phyloP scores from a whole-genome alignment of 192 early-diverging fungal species.

The Paraglomus occultum region DNA sequence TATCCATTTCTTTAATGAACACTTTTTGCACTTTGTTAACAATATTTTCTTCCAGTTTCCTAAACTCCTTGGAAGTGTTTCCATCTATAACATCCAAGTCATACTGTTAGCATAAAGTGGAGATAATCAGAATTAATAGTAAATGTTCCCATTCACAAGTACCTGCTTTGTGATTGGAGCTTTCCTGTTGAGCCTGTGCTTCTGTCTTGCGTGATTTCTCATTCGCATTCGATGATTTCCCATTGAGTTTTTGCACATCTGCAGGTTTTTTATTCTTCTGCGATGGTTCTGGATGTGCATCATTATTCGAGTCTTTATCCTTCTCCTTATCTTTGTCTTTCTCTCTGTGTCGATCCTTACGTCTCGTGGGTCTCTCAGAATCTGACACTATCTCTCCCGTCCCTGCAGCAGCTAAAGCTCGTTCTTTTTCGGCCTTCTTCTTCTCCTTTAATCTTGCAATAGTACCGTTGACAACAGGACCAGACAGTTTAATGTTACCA shows the following conservation, averaged over 20 bases:
- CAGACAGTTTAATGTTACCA: constrained; percentile 38
- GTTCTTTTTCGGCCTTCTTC: constrained; percentile 25
- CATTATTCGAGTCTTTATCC: background rate
- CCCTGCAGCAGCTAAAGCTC: constrained; percentile 1
- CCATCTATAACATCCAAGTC: no score
- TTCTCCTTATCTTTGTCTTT: constrained; percentile 34
- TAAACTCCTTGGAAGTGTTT: constrained; percentile 22
- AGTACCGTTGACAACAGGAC: constrained; percentile 41
- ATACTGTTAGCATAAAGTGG: no score
- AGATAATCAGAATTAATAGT: no score
- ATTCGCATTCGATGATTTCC: background rate
- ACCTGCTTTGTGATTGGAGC: no score
- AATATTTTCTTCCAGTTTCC: constrained; percentile 32
- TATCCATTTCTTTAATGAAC: constrained; percentile 32
- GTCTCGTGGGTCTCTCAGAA: constrained; percentile 16
- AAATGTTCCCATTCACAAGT: no score
- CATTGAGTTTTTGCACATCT: constrained; percentile 9
- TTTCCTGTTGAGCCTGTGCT: background rate
- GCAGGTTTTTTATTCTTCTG: constrained; percentile 4
- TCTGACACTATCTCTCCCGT: constrained; percentile 18
- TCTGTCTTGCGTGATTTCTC: constrained; percentile 11
- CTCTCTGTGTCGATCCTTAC: constrained; percentile 26
- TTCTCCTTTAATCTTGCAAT: constrained; percentile 48
- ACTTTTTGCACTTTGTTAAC: constrained; percentile 31
- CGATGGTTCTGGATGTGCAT: background rate